Evolutionary conservation across 805 yeast species (phyloP).

Genomic region (Saccharomycopsis sp.): DNA sequence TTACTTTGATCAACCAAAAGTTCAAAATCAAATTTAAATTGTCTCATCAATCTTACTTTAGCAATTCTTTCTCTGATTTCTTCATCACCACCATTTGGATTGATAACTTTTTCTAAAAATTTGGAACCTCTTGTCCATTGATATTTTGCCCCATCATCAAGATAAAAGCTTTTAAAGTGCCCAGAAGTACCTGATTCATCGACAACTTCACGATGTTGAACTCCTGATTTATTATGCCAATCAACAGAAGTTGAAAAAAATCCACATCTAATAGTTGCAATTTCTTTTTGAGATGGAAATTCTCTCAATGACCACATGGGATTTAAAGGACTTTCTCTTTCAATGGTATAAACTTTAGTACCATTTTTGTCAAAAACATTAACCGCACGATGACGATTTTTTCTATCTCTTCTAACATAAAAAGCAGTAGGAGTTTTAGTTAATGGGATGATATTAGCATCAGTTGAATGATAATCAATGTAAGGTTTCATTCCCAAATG

Average conservation of each 20-base stretch:
- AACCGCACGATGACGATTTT: conserved; percentile 32
- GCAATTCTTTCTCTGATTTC: conserved; percentile 46
- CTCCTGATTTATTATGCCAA: conserved; percentile 35
- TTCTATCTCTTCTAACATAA: conserved; percentile 40
- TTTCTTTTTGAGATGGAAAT: conserved; percentile 34
- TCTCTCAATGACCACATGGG: conserved; percentile 44
- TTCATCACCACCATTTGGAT: conserved; percentile 47
- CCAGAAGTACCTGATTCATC: conserved; percentile 31
- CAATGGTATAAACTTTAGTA: conserved; percentile 37
- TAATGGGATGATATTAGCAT: conserved; percentile 33
- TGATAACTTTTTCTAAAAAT: conserved; percentile 39
- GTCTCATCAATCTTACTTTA: conserved; percentile 44
- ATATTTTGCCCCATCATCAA: conserved; percentile 43
- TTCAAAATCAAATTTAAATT: conserved; percentile 51
- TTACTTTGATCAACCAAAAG: conserved; percentile 37
- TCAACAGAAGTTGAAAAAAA: conserved; percentile 34
- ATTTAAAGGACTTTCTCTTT: conserved; percentile 35
- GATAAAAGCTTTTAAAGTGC: conserved; percentile 35
- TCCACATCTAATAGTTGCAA: conserved; percentile 43
- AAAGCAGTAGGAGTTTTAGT: conserved; percentile 30
- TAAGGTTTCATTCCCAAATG: conserved; percentile 30
- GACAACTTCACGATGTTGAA: conserved; percentile 35
- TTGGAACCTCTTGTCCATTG: conserved; percentile 46
- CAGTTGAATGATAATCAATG: conserved; percentile 29
- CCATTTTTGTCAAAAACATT: conserved; percentile 39